Evolutionary conservation across 2,329 filamentous ascomycete genomes (phyloP).

Genomic region (Rhytidhysteron rufulum): DNA sequence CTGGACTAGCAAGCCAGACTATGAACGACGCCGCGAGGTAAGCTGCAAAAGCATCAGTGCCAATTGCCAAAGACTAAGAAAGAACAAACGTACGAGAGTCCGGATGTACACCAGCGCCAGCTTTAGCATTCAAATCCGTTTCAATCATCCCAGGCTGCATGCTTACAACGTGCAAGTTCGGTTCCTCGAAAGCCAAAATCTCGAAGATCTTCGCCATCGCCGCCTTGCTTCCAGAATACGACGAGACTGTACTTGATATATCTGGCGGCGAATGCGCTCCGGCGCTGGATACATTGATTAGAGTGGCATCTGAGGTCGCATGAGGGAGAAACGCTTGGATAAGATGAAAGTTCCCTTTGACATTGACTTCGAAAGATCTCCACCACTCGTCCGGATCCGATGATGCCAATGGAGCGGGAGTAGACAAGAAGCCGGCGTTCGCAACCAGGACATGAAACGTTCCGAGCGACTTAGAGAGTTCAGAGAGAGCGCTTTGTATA

Average conservation of each 20-base stretch:
- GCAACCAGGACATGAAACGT: constrained; percentile 4
- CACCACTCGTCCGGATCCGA: constrained; percentile 5
- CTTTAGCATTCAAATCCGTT: constrained; percentile 23
- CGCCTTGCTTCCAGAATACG: constrained; percentile 27
- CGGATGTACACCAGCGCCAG: not conserved
- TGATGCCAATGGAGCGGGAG: not conserved
- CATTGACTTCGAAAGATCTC: constrained; percentile 3
- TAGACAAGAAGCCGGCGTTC: constrained; percentile 3
- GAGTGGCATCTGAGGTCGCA: constrained; percentile 2
- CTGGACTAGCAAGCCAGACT: constrained; percentile 25
- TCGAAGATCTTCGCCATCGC: constrained; percentile 30
- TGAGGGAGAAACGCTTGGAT: constrained; percentile 4
- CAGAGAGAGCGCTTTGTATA: constrained; percentile 1
- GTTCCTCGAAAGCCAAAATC: constrained; percentile 31
- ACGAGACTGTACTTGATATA: constrained; percentile 4
- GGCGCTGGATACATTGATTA: constrained; percentile 3
- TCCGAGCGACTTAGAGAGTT: not conserved
- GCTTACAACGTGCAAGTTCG: constrained; percentile 27
- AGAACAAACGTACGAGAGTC: too few relatives aligned
- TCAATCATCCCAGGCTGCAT: constrained; percentile 36
- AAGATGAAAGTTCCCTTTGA: constrained; percentile 2
- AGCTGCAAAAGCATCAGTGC: too few relatives aligned
- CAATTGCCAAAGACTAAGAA: too few relatives aligned
- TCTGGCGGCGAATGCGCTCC: not conserved
- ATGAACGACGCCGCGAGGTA: constrained; percentile 18